Base-by-base conservation (phyloP, 139 green algal species). In the Chlamydomonas sp. region DNA sequence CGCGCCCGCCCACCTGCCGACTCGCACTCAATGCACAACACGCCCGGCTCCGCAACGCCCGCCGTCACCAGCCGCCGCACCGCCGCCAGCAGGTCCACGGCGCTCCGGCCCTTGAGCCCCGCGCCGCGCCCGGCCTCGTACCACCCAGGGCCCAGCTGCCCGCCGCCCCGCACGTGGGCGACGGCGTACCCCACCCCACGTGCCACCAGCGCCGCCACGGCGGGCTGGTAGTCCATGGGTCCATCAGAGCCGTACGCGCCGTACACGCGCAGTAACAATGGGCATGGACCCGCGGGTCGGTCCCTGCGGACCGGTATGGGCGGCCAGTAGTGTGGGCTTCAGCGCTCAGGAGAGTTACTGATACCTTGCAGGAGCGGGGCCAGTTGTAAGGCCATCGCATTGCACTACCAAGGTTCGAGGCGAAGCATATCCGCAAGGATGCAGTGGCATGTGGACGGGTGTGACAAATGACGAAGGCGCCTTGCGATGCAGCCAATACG, bases 161-260 rank as follows among this genome's bases (percentile, higher is more conserved):
- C 84, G 58, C 88, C 88, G 2, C 88, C 88, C 2, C 88, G 83
- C 12, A 91, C 84, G 67, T 91, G 88, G 10, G 84, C 83, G 64
- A 91, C 79, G 31, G 84, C 88, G 14, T 87, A 72, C 8, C 18
- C 58, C 63, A 85, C 72, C 5, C 87, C 87, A 16, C 73, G 73
- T 9, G 49, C 69, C 80, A 90, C 60, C 73, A 90, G 80, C 71
- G 69, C 69, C 68, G 60, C 60, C 72, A 80, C 20, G n/a, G 68
- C 31, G 3, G 81, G 77, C 73, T 83, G 78, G 18, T 64, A 80
- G 61, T 76, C 88, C 14, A 85, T 60, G 60, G 59, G 6, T 0
- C 74, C 63, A 3, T 81, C 71, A 62, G 3, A 78, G 76, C 81
- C 81, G 67, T 88, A 91, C 7, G 88, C 76, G 31, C 88, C 81